phyloP scores from a whole-genome alignment of 2,329 filamentous ascomycete species.

The Exophiala phaeomuriformis region DNA sequence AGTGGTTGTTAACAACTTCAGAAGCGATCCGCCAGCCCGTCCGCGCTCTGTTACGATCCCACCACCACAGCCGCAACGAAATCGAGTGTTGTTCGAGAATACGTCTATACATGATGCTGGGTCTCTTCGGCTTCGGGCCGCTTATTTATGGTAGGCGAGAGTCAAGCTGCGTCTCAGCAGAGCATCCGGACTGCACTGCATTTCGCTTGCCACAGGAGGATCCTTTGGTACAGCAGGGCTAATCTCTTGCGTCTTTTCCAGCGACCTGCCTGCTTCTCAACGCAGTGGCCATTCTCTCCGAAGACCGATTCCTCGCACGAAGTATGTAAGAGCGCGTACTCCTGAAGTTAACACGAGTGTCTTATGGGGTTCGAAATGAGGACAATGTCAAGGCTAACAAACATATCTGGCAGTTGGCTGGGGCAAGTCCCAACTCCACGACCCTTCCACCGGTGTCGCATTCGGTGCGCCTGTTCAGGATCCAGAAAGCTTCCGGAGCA shows the following conservation, averaged over 20 bases:
- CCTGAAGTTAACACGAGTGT: neutral
- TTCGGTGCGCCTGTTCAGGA: conserved; percentile 63
- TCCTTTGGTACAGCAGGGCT: neutral
- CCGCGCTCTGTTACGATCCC: too few species aligned
- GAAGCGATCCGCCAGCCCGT: too few species aligned
- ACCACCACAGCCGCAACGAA: too few species aligned
- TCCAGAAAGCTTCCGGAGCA: conserved; percentile 74
- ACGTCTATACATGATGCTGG: conserved; percentile 23
- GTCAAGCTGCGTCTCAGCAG: neutral
- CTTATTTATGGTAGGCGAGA: conserved; percentile 27
- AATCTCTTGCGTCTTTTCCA: conserved; percentile 34
- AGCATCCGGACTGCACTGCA: neutral
- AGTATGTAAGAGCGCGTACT: conserved; percentile 33
- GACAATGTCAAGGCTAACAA: conserved; percentile 5
- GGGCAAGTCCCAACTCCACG: conserved; percentile 45
- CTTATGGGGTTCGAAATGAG: neutral
- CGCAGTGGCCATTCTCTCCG: conserved; percentile 84
- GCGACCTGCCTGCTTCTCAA: conserved; percentile 66
- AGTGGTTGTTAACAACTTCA: too few species aligned
- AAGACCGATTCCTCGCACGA: conserved; percentile 85
- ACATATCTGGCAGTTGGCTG: conserved; percentile 61
- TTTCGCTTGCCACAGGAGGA: neutral
- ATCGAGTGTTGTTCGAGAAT: too few species aligned
- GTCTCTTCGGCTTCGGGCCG: conserved; percentile 29
- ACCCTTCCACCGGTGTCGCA: conserved; percentile 55